These are phyloP conservation scores for Collybia sordida DNA, from an alignment of 768 basidiomycete species.

Conservation along the genomic window DNA sequence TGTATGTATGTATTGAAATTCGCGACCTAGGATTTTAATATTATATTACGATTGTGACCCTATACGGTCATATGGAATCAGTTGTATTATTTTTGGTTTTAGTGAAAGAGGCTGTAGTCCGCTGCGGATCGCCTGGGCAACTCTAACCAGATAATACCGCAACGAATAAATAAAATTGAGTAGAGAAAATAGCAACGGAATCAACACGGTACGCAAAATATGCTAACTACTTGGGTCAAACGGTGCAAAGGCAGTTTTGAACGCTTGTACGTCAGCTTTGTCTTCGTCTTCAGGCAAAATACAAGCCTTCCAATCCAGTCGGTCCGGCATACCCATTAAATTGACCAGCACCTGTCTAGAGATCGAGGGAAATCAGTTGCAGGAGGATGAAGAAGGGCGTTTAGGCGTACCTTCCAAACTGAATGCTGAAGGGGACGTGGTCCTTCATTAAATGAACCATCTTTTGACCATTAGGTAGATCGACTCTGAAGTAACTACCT, in stretches of 20 bases:
- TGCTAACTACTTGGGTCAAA: constrained; percentile 54
- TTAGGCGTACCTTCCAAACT: constrained; percentile 83
- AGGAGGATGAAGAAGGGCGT: neutral
- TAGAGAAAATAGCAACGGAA: neutral
- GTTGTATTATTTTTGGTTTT: too few relatives aligned
- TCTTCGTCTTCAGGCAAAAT: constrained; percentile 83
- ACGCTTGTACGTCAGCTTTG: constrained; percentile 74
- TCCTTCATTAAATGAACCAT: constrained; percentile 86
- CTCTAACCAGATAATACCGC: too few relatives aligned
- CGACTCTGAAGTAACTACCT: constrained; percentile 87
- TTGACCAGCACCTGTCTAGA: constrained; percentile 78
- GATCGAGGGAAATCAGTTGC: constrained; percentile 7
- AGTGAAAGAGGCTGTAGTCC: too few relatives aligned
- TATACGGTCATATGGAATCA: too few relatives aligned
- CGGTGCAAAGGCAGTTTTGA: constrained; percentile 79
- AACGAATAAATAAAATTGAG: neutral
- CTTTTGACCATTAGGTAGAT: constrained; percentile 82
- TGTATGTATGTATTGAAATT: too few relatives aligned
- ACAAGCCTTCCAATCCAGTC: constrained; percentile 93
- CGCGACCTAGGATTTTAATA: too few relatives aligned
- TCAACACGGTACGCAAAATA: too few relatives aligned
- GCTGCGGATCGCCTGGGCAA: too few relatives aligned
- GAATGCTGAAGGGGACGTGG: constrained; percentile 78
- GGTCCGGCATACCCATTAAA: constrained; percentile 71
- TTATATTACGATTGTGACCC: too few relatives aligned